Percentiles rank a stretch among this genome's conserved stretches.
Conservation (phyloP, 768 basidiomycete genomes). For the Dendrothele bispora region DNA sequence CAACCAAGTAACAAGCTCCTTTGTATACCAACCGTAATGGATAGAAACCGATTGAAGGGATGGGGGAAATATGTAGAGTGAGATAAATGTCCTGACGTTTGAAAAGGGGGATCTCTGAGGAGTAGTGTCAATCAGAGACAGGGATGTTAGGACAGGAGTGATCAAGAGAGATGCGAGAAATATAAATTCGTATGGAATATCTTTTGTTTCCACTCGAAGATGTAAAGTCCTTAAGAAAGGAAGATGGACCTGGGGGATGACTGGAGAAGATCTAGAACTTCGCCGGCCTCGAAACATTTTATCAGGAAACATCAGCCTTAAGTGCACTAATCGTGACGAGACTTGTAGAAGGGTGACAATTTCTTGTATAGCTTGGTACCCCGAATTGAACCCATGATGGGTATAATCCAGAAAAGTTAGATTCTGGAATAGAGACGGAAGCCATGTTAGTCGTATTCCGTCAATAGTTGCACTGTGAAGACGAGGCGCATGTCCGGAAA, state of each 20-base stretch:
- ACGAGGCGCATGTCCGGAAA: conserved; percentile 59
- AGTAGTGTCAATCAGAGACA: conserved; percentile 48
- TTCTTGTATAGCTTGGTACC: conserved; percentile 56
- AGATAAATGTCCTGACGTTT: conserved; percentile 48
- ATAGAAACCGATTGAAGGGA: conserved; percentile 38
- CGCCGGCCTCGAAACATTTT: conserved; percentile 23
- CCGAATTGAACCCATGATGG: conserved; percentile 67
- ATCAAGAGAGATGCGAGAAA: conserved; percentile 50
- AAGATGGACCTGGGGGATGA: conserved; percentile 36
- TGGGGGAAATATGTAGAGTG: conserved; percentile 38
- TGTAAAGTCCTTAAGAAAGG: conserved; percentile 47
- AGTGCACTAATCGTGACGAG: conserved; percentile 50
- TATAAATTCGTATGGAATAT: conserved; percentile 62
- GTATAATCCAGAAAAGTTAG: conserved; percentile 68
- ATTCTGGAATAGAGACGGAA: conserved; percentile 60
- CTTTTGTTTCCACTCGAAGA: conserved; percentile 48
- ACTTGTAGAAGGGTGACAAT: conserved; percentile 57
- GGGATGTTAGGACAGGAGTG: conserved; percentile 44
- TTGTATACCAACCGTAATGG: conserved; percentile 49
- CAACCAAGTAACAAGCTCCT: conserved; percentile 2
- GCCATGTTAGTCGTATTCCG: conserved; percentile 64
- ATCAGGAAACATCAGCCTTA: conserved; percentile 55
- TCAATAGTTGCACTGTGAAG: conserved; percentile 57
- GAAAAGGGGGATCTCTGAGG: conserved; percentile 38
- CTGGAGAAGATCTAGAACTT: conserved; percentile 21